Conservation (phyloP, 1,139 yeast species). For the Blastobotrys indianensis region DNA sequence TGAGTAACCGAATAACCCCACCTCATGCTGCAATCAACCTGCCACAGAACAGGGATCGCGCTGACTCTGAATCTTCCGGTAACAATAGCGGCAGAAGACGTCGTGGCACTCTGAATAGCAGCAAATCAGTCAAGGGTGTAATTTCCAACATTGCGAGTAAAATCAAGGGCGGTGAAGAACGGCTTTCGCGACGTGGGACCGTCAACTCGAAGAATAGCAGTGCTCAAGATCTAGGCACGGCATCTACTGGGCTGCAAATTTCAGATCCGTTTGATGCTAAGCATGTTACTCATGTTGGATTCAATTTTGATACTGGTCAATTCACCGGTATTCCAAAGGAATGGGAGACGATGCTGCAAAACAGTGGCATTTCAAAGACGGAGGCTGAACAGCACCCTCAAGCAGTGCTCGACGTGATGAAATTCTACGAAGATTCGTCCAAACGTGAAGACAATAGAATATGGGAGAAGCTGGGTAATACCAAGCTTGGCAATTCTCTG, state of each 20-base stretch:
- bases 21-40: constrained; percentile 5
- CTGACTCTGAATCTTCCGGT: constrained; percentile 10
- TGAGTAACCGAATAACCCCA: constrained; percentile 5
- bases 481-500: constrained; percentile 20
- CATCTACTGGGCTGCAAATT: constrained; percentile 45
- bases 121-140: constrained; percentile 45
- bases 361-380: constrained; percentile 75
- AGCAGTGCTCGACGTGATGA: constrained; percentile 89
- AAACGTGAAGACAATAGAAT: constrained; percentile 57
- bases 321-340: constrained; percentile 88
- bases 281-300: constrained; percentile 91
- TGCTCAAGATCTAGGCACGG: neutral
- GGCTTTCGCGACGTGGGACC: constrained; percentile 10
- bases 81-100: constrained; percentile 18
- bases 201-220: neutral
- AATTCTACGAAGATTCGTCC: constrained; percentile 70
- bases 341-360: constrained; percentile 79
- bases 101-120: constrained; percentile 25
- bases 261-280: constrained; percentile 87
- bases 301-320: constrained; percentile 74
- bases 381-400: constrained; percentile 92
- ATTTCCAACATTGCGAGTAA: constrained; percentile 45
- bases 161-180: constrained; percentile 30
- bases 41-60: constrained; percentile 2
- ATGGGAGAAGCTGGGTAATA: constrained; percentile 63